These are phyloP conservation scores for Diaporthe australafricana DNA, from an alignment of 2,329 filamentous ascomycete species.

Conservation along the genomic window DNA sequence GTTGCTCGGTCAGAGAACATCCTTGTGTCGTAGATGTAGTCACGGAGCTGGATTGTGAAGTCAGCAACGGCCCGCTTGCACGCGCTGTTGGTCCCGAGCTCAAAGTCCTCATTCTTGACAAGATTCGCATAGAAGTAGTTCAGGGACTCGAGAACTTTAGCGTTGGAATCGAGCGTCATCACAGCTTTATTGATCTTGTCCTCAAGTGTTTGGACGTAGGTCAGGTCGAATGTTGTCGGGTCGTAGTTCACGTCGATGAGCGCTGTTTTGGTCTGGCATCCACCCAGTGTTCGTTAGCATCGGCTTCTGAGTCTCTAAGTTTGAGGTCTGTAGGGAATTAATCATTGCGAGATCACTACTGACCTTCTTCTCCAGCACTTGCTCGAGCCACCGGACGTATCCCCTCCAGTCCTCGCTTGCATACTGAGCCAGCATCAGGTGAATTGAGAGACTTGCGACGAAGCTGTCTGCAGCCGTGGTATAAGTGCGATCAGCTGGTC, in stretches of 20 bases:
- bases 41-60: slow-evolving; percentile 47
- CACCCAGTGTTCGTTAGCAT: background rate
- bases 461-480: slow-evolving; percentile 52
- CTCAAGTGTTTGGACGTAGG: slow-evolving; percentile 50
- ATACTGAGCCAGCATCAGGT: slow-evolving; percentile 54
- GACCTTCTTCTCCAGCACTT: slow-evolving; percentile 35
- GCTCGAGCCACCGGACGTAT: slow-evolving; percentile 54
- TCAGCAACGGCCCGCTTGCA: slow-evolving; percentile 42
- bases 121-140: slow-evolving; percentile 45
- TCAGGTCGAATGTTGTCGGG: slow-evolving; percentile 42
- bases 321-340: background rate
- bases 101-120: slow-evolving; percentile 42
- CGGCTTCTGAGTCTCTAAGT: background rate
- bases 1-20: background rate
- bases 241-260: slow-evolving; percentile 39
- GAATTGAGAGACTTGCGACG: slow-evolving; percentile 48
- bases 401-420: slow-evolving; percentile 55
- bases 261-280: slow-evolving; percentile 39
- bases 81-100: slow-evolving; percentile 16
- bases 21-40: slow-evolving; percentile 44
- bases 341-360: background rate
- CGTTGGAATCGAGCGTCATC: slow-evolving; percentile 52
- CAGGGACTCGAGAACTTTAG: slow-evolving; percentile 49
- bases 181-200: slow-evolving; percentile 51
- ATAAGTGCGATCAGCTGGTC: slow-evolving; percentile 36